Base-by-base conservation (phyloP, 1,284 basidiomycete species). In the Microbotryomycetes sp. region DNA sequence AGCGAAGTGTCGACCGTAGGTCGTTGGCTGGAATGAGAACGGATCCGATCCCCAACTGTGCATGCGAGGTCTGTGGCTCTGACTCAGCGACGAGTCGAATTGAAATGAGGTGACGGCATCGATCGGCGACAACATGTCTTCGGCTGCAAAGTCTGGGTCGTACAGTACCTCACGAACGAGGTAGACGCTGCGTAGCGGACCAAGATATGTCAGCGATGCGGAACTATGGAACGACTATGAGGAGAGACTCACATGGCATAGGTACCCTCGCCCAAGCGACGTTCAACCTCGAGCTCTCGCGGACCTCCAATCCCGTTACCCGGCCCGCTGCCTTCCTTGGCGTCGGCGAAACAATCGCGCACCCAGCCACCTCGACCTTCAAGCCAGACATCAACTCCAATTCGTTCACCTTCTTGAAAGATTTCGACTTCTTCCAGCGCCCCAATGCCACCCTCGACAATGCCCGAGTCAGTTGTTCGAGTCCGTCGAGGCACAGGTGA, bases 1-100 rank as follows among this genome's bases (percentile, higher is more conserved):
- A 22, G 94, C 93, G 75, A 88, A 98, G 75, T 97, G 86, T 62
- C 87, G 82, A 30, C 89, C 89, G 70, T 92, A 89, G 12, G 62
- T 63, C 23, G 48, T 46, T 19, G 56, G 46, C n/a, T 61, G 53
- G n/a, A 53, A 30, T 47, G 56, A 42, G 56, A 55, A 60, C 50
- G 59, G 42, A 51, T 65, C 58, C 25, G 60, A 59, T 22, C 56
- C 56, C 66, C 71, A 66, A 76, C 75, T 67, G 70, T 69, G 54
- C 74, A 72, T 52, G 71, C 75, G 63, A 23, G 60, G 59, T 9
- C 81, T 80, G 70, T 85, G 83, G 30, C 85, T 71, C 83, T 75
- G 86, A 81, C 59, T 78, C 73, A 70, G 83, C 84, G 57, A 80
- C 29, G 56, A 54, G 46, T 65, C 64, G 46, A 63, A 66, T 19